Conservation (phyloP, 1,139 yeast species). For the Pichia sp. region DNA sequence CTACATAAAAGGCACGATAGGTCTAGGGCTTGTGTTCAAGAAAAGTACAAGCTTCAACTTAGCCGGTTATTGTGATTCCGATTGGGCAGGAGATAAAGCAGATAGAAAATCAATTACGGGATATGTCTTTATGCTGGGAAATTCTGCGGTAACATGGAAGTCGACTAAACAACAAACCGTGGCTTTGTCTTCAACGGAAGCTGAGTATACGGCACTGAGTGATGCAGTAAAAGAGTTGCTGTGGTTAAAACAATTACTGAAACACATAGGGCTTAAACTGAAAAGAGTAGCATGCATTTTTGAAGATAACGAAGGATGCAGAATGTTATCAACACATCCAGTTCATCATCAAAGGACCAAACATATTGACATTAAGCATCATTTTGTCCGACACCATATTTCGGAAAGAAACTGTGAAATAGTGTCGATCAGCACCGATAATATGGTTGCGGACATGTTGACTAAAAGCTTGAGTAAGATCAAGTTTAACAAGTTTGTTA, state of each 20-base stretch:
- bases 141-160: slow-evolving; percentile 4
- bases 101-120: slow-evolving; percentile 7
- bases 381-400: slow-evolving; percentile 1
- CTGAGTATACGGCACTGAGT: slow-evolving; percentile 4
- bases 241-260: not conserved
- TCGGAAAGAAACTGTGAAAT: not conserved
- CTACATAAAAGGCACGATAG: slow-evolving; percentile 3
- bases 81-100: slow-evolving; percentile 5
- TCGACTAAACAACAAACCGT: slow-evolving; percentile 3
- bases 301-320: not conserved
- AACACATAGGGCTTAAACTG: not conserved
- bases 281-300: not conserved
- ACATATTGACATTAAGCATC: slow-evolving; percentile 2
- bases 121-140: slow-evolving; percentile 1
- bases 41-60: not conserved
- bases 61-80: slow-evolving; percentile 4
- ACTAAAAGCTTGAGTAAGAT: not conserved
- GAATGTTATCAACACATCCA: not conserved
- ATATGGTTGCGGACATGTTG: not conserved
- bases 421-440: not conserved
- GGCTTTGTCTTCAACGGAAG: slow-evolving; percentile 7
- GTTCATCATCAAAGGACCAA: slow-evolving; percentile 2
- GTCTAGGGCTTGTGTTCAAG: not conserved
- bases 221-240: slow-evolving; percentile 1
- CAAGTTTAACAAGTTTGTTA: not conserved